Conservation (phyloP, 2,329 filamentous ascomycete species). For the Xylaria arbuscula region DNA sequence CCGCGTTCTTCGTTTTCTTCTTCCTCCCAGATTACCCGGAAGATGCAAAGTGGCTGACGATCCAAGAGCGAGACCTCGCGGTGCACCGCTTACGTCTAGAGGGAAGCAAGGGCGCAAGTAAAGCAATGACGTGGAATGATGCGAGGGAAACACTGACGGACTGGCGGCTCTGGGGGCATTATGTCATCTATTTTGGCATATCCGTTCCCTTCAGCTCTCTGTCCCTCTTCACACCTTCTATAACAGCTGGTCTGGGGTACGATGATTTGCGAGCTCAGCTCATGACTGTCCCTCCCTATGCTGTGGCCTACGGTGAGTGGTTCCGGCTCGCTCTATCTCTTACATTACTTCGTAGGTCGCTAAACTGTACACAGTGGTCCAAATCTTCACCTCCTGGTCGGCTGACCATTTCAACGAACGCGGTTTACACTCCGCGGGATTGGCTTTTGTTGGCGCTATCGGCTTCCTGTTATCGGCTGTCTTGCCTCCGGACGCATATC, state of each 20-base stretch:
- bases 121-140: slow-evolving; percentile 72
- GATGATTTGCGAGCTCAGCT: slow-evolving; percentile 64
- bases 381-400: slow-evolving; percentile 64
- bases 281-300: slow-evolving; percentile 75
- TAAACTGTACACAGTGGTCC: slow-evolving; percentile 44
- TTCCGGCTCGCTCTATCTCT: neutral
- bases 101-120: slow-evolving; percentile 67
- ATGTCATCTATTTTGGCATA: slow-evolving; percentile 61
- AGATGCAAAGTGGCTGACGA: slow-evolving; percentile 69
- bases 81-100: slow-evolving; percentile 57
- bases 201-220: slow-evolving; percentile 52
- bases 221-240: slow-evolving; percentile 67
- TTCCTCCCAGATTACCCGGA: slow-evolving; percentile 75
- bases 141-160: slow-evolving; percentile 76
- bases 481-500: slow-evolving; percentile 69
- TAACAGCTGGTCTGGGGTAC: slow-evolving; percentile 57
- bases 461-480: slow-evolving; percentile 71
- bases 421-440: slow-evolving; percentile 57
- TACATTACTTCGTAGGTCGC: neutral
- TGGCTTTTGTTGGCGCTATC: slow-evolving; percentile 58
- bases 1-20: slow-evolving; percentile 68
- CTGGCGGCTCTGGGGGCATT: slow-evolving; percentile 74
- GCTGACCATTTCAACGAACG: slow-evolving; percentile 71
- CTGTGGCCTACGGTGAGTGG: slow-evolving; percentile 57
- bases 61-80: slow-evolving; percentile 66